phyloP scores from a whole-genome alignment of 306 rosid species.

The Malus sieversii region DNA sequence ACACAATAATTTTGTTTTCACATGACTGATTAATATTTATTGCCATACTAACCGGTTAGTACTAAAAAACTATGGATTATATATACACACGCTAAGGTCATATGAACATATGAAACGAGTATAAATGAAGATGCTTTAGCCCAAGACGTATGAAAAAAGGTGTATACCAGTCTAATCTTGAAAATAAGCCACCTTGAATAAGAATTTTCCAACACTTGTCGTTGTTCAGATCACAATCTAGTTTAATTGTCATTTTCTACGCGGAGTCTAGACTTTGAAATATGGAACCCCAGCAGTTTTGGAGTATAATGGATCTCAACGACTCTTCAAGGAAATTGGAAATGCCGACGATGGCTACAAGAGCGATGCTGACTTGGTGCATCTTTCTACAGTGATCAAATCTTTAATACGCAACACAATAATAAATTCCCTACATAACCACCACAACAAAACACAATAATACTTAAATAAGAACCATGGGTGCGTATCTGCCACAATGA shows the following conservation, averaged over 20 bases:
- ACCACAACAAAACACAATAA: neutral
- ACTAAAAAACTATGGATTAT: too few relatives aligned
- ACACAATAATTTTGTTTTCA: too few relatives aligned
- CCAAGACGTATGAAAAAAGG: too few relatives aligned
- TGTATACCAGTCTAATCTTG: neutral
- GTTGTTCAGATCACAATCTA: neutral
- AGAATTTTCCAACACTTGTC: neutral
- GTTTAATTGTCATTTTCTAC: neutral
- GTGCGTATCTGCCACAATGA: neutral
- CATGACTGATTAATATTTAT: too few relatives aligned
- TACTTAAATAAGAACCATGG: neutral
- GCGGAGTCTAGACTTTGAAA: neutral
- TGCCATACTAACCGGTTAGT: too few relatives aligned
- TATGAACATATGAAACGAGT: too few relatives aligned
- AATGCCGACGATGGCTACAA: neutral
- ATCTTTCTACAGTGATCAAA: neutral
- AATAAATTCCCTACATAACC: neutral
- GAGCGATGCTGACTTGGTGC: neutral
- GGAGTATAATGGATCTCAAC: too few relatives aligned
- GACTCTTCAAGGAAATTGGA: too few relatives aligned
- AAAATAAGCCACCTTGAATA: neutral
- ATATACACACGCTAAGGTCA: too few relatives aligned
- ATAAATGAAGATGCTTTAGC: too few relatives aligned
- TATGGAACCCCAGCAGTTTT: neutral
- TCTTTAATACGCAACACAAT: neutral